Evolutionary conservation across 768 basidiomycete genomes (phyloP).

Genomic region (Melanogaster broomeanus): DNA sequence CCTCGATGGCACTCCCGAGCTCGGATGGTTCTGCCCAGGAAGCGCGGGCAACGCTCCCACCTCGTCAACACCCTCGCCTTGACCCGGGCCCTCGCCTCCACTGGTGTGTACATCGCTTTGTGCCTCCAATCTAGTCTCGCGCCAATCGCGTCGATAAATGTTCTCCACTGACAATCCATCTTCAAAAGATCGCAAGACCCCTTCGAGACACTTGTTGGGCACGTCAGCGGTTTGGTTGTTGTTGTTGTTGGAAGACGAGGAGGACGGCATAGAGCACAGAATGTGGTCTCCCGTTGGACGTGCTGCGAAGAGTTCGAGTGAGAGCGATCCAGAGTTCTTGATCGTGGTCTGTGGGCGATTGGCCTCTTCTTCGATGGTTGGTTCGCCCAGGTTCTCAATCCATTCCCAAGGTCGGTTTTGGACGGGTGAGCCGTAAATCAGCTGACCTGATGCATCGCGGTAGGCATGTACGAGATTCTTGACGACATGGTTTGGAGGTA

Average conservation of each 20-base stretch:
- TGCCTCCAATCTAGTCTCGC: constrained; percentile 57
- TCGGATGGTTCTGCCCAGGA: constrained; percentile 12
- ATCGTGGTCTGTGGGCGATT: constrained; percentile 47
- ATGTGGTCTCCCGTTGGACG: constrained; percentile 63
- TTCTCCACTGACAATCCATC: constrained; percentile 64
- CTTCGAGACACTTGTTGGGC: constrained; percentile 31
- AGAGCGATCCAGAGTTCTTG: constrained; percentile 69
- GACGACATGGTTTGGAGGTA: constrained; percentile 52
- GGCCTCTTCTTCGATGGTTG: constrained; percentile 43
- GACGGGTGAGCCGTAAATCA: constrained; percentile 53
- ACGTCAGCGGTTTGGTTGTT: constrained; percentile 10
- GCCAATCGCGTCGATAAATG: constrained; percentile 74
- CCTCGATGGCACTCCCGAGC: constrained; percentile 32
- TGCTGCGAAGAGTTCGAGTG: constrained; percentile 71
- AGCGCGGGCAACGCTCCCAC: constrained; percentile 29
- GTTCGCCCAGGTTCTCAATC: constrained; percentile 70
- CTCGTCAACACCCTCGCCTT: constrained; percentile 32
- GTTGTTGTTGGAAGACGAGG: constrained; percentile 13
- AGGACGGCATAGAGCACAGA: constrained; percentile 5
- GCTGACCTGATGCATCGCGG: constrained; percentile 53
- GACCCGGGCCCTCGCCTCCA: constrained; percentile 3
- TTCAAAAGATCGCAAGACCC: constrained; percentile 59
- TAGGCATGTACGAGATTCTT: constrained; percentile 60
- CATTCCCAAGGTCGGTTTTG: constrained; percentile 86
- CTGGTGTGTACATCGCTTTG: constrained; percentile 15